phyloP scores from a whole-genome alignment of 2,329 filamentous ascomycete species.

The Fusarium liriodendri region DNA sequence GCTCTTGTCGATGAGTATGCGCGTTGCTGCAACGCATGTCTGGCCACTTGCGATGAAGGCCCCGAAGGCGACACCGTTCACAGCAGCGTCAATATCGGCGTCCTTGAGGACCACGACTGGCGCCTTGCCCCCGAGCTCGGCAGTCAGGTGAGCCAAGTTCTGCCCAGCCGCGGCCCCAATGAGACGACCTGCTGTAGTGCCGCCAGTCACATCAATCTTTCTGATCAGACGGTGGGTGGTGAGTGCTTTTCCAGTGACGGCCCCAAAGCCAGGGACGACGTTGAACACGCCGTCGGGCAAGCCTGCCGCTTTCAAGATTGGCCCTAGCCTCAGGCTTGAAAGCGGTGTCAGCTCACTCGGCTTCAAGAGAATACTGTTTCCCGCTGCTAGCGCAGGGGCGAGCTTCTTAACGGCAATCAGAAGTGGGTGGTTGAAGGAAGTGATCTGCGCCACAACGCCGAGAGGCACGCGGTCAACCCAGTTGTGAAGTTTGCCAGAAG shows the following conservation, averaged over 20 bases:
- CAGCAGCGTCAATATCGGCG: slow-evolving; percentile 73
- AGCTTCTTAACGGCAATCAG: slow-evolving; percentile 70
- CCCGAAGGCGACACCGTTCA: slow-evolving; percentile 75
- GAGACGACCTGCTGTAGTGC: slow-evolving; percentile 75
- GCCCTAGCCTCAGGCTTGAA: slow-evolving; percentile 68
- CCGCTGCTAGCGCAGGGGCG: slow-evolving; percentile 69
- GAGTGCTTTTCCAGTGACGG: slow-evolving; percentile 63
- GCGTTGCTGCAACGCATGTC: slow-evolving; percentile 75
- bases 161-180: slow-evolving; percentile 74
- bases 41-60: slow-evolving; percentile 67
- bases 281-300: slow-evolving; percentile 78
- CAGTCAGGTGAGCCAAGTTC: slow-evolving; percentile 76
- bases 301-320: slow-evolving; percentile 72
- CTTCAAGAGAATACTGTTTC: slow-evolving; percentile 71
- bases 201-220: slow-evolving; percentile 82
- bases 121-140: slow-evolving; percentile 78
- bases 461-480: slow-evolving; percentile 65
- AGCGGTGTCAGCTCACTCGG: slow-evolving; percentile 72
- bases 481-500: slow-evolving; percentile 69
- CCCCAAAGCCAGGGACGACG: slow-evolving; percentile 67
- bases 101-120: slow-evolving; percentile 75
- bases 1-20: slow-evolving; percentile 77
- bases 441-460: slow-evolving; percentile 68
- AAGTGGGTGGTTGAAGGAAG: slow-evolving; percentile 69
- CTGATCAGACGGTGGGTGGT: slow-evolving; percentile 63